Evolutionary conservation across 2,329 filamentous ascomycete species (phyloP).

Genomic region (Fusarium redolens): DNA sequence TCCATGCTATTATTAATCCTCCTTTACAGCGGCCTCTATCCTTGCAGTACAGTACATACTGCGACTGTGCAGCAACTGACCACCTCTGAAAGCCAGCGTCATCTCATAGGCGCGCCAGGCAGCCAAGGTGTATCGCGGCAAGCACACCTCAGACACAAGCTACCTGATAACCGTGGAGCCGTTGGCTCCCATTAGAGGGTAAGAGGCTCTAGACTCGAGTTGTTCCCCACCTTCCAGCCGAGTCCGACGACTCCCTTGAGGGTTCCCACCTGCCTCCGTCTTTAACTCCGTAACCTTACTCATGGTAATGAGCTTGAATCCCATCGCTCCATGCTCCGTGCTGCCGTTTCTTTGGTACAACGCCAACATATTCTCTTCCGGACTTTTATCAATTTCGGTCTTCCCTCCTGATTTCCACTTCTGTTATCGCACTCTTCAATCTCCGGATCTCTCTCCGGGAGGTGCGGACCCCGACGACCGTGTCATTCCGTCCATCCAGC

Average conservation of each 20-base stretch:
- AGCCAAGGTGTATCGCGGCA: constrained; percentile 42
- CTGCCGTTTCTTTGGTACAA: constrained; percentile 16
- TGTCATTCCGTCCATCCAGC: constrained; percentile 8
- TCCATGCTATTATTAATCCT: constrained; percentile 5
- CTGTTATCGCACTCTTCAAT: neutral
- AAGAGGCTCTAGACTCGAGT: constrained; percentile 13
- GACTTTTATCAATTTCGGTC: neutral
- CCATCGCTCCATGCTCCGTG: constrained; percentile 23
- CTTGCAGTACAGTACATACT: neutral
- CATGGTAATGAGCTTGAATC: constrained; percentile 12
- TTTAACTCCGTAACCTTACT: constrained; percentile 29
- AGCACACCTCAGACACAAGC: constrained; percentile 1
- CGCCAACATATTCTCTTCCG: constrained; percentile 9
- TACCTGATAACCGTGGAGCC: constrained; percentile 3
- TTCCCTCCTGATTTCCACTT: neutral
- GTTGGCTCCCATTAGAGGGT: neutral
- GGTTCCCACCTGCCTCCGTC: constrained; percentile 27
- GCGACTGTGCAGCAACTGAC: neutral
- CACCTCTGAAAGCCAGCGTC: neutral
- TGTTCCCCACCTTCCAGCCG: constrained; percentile 5
- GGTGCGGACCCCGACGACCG: constrained; percentile 24
- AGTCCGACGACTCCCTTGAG: constrained; percentile 8
- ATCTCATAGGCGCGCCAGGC: constrained; percentile 34
- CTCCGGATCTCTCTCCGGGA: constrained; percentile 8
- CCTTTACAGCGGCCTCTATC: constrained; percentile 10